phyloP scores from a whole-genome alignment of 805 yeast genomes.

The Teunomyces kruisii region DNA sequence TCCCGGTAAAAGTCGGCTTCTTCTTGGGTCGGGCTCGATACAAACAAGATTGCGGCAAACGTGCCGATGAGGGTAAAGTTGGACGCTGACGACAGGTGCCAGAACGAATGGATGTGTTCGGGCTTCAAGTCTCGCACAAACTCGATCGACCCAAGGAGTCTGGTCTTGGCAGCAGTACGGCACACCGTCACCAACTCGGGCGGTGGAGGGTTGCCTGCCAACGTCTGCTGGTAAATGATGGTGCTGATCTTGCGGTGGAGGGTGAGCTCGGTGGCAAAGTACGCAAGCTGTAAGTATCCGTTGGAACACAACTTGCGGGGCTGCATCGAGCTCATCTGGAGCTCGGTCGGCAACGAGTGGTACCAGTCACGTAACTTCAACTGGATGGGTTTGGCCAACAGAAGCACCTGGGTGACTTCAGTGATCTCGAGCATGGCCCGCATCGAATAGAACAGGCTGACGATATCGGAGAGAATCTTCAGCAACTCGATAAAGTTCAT shows the following conservation, averaged over 20 bases:
- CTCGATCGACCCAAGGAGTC: slow-evolving; percentile 79
- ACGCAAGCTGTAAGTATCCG: slow-evolving; percentile 79
- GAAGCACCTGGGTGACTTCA: slow-evolving; percentile 66
- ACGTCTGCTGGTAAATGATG: slow-evolving; percentile 40
- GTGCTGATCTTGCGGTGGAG: slow-evolving; percentile 77
- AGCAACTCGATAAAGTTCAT: slow-evolving; percentile 66
- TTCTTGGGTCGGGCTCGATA: slow-evolving; percentile 54
- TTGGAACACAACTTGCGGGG: slow-evolving; percentile 68
- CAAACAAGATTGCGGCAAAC: slow-evolving; percentile 78
- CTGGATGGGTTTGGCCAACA: slow-evolving; percentile 79
- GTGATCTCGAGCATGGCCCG: slow-evolving; percentile 55
- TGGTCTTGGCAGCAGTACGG: slow-evolving; percentile 79
- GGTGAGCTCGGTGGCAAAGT: slow-evolving; percentile 86
- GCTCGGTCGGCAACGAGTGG: slow-evolving; percentile 62
- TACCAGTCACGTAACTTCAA: slow-evolving; percentile 72
- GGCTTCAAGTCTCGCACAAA: slow-evolving; percentile 72
- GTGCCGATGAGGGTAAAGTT: slow-evolving; percentile 83
- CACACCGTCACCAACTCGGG: slow-evolving; percentile 54
- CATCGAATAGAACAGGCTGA: slow-evolving; percentile 71
- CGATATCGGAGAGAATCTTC: slow-evolving; percentile 66
- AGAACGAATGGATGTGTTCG: slow-evolving; percentile 83
- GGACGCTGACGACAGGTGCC: slow-evolving; percentile 82
- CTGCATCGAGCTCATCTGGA: slow-evolving; percentile 61
- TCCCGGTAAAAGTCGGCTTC: slow-evolving; percentile 67
- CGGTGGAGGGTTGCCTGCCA: slow-evolving; percentile 34